These are phyloP conservation scores for Albifimbria verrucaria DNA, from an alignment of 2,329 filamentous ascomycete genomes.

Conservation along the genomic window DNA sequence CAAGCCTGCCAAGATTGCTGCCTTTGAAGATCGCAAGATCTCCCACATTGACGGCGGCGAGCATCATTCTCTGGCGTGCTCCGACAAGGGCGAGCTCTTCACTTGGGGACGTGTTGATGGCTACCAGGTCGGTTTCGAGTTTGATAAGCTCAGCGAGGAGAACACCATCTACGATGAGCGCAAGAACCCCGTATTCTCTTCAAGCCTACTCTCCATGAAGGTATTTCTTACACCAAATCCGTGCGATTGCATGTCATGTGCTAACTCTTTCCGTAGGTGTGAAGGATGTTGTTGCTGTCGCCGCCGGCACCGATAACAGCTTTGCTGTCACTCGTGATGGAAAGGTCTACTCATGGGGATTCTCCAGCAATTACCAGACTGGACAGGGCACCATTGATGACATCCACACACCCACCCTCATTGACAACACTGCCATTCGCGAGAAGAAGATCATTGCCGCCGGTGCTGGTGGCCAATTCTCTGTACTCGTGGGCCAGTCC, in stretches of 20 bases:
- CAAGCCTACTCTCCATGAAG: constrained; percentile 36
- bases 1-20: constrained; percentile 65
- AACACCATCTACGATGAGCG: constrained; percentile 61
- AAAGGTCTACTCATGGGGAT: constrained; percentile 76
- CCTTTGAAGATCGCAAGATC: constrained; percentile 62
- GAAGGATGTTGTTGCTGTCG: constrained; percentile 51
- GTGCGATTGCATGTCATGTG: neutral
- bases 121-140: constrained; percentile 52
- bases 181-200: constrained; percentile 62
- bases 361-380: constrained; percentile 76
- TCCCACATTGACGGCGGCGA: constrained; percentile 64
- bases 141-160: constrained; percentile 46
- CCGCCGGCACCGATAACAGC: constrained; percentile 69
- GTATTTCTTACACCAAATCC: constrained; percentile 28
- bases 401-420: constrained; percentile 69
- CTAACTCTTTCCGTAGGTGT: constrained; percentile 30
- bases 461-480: constrained; percentile 87
- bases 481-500: constrained; percentile 52
- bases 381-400: constrained; percentile 78
- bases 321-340: constrained; percentile 69
- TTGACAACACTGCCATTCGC: constrained; percentile 80
- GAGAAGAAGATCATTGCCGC: constrained; percentile 72
- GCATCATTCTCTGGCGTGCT: constrained; percentile 71
- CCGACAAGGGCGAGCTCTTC: constrained; percentile 52
- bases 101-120: constrained; percentile 59